These are phyloP conservation scores for Aspergillus ellipticus DNA, from an alignment of 495 filamentous ascomycete genomes.

Conservation along the genomic window DNA sequence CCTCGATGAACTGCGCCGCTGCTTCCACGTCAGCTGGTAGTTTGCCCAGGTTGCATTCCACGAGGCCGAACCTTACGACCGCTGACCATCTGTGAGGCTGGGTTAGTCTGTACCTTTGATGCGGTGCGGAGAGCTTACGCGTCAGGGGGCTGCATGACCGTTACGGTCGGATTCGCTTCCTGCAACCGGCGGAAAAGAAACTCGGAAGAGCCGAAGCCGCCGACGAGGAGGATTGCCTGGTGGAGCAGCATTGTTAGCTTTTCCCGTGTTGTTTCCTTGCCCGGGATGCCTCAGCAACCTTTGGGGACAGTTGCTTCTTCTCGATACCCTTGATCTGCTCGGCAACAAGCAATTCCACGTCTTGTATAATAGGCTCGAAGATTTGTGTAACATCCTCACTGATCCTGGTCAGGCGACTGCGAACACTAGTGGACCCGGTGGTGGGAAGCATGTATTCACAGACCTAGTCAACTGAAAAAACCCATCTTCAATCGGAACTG, in stretches of 20 bases:
- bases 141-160: slow-evolving; percentile 59
- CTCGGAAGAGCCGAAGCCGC: slow-evolving; percentile 65
- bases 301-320: background rate
- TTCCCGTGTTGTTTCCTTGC: slow-evolving; percentile 5
- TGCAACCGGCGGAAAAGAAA: slow-evolving; percentile 60
- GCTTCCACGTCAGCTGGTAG: slow-evolving; percentile 32
- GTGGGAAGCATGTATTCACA: background rate
- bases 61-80: slow-evolving; percentile 21
- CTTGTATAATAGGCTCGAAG: slow-evolving; percentile 54
- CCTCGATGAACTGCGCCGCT: slow-evolving; percentile 44
- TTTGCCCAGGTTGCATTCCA: background rate
- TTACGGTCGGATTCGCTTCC: slow-evolving; percentile 33
- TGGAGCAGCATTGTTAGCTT: slow-evolving; percentile 14
- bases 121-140: slow-evolving; percentile 38
- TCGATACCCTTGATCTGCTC: slow-evolving; percentile 49
- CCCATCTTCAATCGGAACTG: slow-evolving; percentile 10
- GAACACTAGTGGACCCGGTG: too few species aligned
- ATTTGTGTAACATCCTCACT: slow-evolving; percentile 45
- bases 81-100: slow-evolving; percentile 24
- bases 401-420: background rate
- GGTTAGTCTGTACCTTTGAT: background rate
- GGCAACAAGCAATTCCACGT: slow-evolving; percentile 57
- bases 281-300: slow-evolving; percentile 10
- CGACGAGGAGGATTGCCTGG: slow-evolving; percentile 63
- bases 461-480: slow-evolving; percentile 22